phyloP scores from a whole-genome alignment of 2,329 filamentous ascomycete genomes.

The Simplicillium sp. region DNA sequence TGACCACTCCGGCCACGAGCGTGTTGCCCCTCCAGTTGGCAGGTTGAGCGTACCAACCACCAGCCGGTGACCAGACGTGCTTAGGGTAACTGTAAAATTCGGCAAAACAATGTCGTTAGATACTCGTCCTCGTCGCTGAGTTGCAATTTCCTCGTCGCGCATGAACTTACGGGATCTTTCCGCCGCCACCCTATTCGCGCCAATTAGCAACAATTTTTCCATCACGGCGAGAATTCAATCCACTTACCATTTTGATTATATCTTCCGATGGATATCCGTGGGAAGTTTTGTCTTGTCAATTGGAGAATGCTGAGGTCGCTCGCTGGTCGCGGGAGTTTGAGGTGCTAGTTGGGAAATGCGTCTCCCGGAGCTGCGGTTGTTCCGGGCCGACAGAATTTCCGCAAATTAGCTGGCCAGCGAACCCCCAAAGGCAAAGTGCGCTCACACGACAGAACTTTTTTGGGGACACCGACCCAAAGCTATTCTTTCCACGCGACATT shows the following conservation, averaged over 20 bases:
- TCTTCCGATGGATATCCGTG: conserved; percentile 12
- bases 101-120: conserved; percentile 9
- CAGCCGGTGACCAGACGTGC: conserved; percentile 97
- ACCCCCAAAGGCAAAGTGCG: conserved; percentile 5
- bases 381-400: conserved; percentile 4
- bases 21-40: conserved; percentile 95
- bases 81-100: conserved; percentile 70
- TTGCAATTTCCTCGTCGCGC: conserved; percentile 4
- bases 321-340: not conserved
- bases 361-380: conserved; percentile 4
- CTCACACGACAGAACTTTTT: conserved; percentile 31
- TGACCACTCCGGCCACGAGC: conserved; percentile 57
- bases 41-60: conserved; percentile 95
- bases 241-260: conserved; percentile 47
- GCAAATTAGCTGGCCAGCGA: conserved; percentile 6
- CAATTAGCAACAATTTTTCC: conserved; percentile 20
- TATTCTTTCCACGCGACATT: conserved; percentile 3
- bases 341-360: not conserved
- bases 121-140: conserved; percentile 11
- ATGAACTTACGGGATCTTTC: conserved; percentile 44
- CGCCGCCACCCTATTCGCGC: conserved; percentile 62
- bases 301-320: not conserved
- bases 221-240: not conserved
- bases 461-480: conserved; percentile 10
- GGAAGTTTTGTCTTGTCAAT: conserved; percentile 9